These are phyloP conservation scores for Alternaria angustiovoidea DNA, from an alignment of 2,329 filamentous ascomycete species.

Conservation along the genomic window DNA sequence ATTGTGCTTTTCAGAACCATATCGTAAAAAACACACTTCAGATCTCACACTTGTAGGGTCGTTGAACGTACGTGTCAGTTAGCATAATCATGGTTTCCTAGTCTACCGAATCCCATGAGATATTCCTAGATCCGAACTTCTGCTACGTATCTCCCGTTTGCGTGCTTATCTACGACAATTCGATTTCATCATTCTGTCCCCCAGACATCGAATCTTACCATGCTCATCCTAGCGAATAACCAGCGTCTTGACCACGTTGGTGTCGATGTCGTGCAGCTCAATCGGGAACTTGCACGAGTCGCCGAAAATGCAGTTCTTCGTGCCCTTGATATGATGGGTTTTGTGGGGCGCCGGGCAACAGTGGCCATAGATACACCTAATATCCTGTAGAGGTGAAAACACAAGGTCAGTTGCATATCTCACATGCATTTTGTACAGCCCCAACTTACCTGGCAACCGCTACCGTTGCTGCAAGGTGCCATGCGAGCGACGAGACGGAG, in stretches of 20 bases:
- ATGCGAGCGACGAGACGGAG: constrained; percentile 68
- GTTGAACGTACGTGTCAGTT: not conserved
- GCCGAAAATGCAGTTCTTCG: constrained; percentile 65
- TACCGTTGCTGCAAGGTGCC: constrained; percentile 67
- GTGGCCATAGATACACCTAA: constrained; percentile 70
- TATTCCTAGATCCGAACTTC: not conserved
- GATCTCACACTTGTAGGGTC: not conserved
- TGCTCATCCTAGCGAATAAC: constrained; percentile 37
- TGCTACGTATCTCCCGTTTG: not conserved
- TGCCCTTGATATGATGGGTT: constrained; percentile 55
- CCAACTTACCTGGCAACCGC: constrained; percentile 66
- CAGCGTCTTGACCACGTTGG: constrained; percentile 62
- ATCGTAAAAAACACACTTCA: not conserved
- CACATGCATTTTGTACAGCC: constrained; percentile 61
- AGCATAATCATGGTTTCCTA: not conserved
- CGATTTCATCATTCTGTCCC: not conserved
- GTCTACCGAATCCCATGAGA: not conserved
- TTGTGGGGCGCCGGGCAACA: constrained; percentile 63
- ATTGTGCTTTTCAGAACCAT: not conserved
- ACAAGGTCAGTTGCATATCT: not conserved
- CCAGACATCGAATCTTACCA: not conserved
- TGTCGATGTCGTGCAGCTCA: constrained; percentile 67
- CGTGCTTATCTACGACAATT: not conserved
- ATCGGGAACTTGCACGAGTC: constrained; percentile 65
- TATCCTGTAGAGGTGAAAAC: not conserved